Conservation (phyloP, 768 basidiomycete genomes). For the Lentinula raphanica region DNA sequence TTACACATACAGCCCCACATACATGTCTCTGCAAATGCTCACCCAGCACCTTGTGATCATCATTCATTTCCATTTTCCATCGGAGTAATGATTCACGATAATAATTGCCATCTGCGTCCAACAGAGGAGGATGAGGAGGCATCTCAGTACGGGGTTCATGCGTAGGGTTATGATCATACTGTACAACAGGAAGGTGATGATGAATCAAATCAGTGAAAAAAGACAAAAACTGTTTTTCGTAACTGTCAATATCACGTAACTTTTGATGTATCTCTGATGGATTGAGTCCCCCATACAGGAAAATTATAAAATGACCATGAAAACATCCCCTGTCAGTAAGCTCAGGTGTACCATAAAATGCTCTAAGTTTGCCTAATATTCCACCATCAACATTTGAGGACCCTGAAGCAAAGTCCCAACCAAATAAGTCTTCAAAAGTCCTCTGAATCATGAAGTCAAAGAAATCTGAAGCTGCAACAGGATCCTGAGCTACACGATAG, state of each 20-base stretch:
- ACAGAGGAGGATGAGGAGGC: conserved; percentile 16
- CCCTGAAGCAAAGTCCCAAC: conserved; percentile 24
- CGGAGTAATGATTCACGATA: neutral
- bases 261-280: conserved; percentile 23
- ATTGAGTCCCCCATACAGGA: conserved; percentile 24
- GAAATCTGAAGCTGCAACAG: conserved; percentile 32
- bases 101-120: neutral
- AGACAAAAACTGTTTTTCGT: conserved; percentile 19
- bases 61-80: conserved; percentile 22
- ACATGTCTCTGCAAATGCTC: neutral
- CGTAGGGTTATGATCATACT: conserved; percentile 13
- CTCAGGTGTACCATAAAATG: conserved; percentile 8
- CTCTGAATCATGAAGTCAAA: too few relatives aligned
- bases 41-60: conserved; percentile 16
- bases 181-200: conserved; percentile 24
- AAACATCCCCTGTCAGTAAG: conserved; percentile 17
- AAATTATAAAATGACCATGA: too few relatives aligned
- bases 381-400: neutral
- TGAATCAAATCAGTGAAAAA: conserved; percentile 29
- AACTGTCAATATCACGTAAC: conserved; percentile 12
- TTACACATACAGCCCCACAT: neutral
- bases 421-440: conserved; percentile 21
- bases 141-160: conserved; percentile 18
- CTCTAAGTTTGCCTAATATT: conserved; percentile 3
- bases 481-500: conserved; percentile 21